Percentiles rank a stretch among this genome's conserved stretches.
These are phyloP conservation scores for Globisporangium cylindrosporum DNA, from an alignment of 352 stramenopile genomes.

Conservation along the genomic window DNA sequence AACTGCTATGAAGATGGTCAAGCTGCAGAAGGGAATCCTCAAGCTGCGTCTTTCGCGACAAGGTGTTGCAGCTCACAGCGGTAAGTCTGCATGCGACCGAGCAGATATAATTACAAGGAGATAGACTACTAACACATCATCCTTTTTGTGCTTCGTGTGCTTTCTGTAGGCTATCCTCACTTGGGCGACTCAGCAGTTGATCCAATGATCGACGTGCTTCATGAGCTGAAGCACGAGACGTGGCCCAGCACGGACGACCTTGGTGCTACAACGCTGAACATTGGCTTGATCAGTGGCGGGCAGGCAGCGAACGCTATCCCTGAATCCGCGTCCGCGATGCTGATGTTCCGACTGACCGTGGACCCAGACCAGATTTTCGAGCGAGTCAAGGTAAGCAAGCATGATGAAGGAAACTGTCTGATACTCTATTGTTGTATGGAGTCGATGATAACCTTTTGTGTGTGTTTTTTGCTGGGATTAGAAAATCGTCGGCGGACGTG, in stretches of 20 bases:
- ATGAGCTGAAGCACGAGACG: constrained; percentile 71
- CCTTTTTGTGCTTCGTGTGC: neutral
- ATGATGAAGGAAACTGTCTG: neutral
- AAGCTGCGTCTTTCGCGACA: constrained; percentile 77
- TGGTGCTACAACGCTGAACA: constrained; percentile 82
- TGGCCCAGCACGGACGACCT: constrained; percentile 82
- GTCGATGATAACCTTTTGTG: neutral
- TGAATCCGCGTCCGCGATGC: constrained; percentile 79
- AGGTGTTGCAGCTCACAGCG: constrained; percentile 77
- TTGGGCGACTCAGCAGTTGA: constrained; percentile 83
- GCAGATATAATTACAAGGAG: neutral
- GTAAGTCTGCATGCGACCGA: constrained; percentile 18
- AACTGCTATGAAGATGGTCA: constrained; percentile 78
- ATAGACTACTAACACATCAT: neutral
- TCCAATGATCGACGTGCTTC: constrained; percentile 79
- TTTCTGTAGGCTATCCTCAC: constrained; percentile 59
- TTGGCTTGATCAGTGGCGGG: constrained; percentile 75
- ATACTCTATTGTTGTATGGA: neutral
- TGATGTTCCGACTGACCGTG: constrained; percentile 86
- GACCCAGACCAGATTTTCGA: constrained; percentile 67
- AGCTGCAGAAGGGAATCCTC: constrained; percentile 85
- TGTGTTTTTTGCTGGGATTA: constrained; percentile 14
- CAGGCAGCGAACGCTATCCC: constrained; percentile 82
- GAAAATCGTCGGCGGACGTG: constrained; percentile 57
- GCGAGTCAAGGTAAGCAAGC: constrained; percentile 48